Evolutionary conservation across 495 filamentous ascomycete genomes (phyloP), one percentile per base, ranked within the genome.

Genomic region (Lentithecium fluviatile): DNA sequence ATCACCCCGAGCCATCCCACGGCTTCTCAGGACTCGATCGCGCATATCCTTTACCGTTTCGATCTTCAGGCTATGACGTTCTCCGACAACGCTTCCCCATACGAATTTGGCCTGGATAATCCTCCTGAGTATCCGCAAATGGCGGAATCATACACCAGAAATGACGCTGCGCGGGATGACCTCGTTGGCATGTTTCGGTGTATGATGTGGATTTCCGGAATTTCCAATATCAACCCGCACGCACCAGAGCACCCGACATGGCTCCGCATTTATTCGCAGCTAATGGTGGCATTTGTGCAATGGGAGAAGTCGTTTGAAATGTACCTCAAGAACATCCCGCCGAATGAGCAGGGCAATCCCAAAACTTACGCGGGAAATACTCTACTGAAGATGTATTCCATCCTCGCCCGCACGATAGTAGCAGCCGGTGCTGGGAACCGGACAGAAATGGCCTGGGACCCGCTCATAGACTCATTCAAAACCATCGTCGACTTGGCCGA

Each of bases 41-140:
- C 52, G 0, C 45, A 58, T n/a, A 50, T 69, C 1, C 58, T 69
- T 7, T 62, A 52, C 45, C 66, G 66, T 17, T 65, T 69, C 52
- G 66, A 69, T 26, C 45, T 69, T 20, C 66, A 69, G 38, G 57
- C 66, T 10, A 69, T 69, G 66, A 65, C 66, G 13, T 69, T 69
- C 40, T 69, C 66, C 6, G 66, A 68, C 52, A 58, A 56, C 23
- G 21, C 56, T n/a, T 65, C 61, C 0, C 66, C 66, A 2, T 68
- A 68, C 57, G 56, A 61, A n/a, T 68, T 58, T 34, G 38, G 48
- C 24, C 10, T 61, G 6, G 49, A 63, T 24, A 54, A 45, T 24
- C 52, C 61, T 29, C 61, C 57, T n/a, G 40, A 61, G 2, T 62
- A 48, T 40, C 66, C 62, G 6, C 24, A 24, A 19, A 64, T 68